Conservation (phyloP, 2,329 filamentous ascomycete species). For the Nannizziopsis arthrosporioides region DNA sequence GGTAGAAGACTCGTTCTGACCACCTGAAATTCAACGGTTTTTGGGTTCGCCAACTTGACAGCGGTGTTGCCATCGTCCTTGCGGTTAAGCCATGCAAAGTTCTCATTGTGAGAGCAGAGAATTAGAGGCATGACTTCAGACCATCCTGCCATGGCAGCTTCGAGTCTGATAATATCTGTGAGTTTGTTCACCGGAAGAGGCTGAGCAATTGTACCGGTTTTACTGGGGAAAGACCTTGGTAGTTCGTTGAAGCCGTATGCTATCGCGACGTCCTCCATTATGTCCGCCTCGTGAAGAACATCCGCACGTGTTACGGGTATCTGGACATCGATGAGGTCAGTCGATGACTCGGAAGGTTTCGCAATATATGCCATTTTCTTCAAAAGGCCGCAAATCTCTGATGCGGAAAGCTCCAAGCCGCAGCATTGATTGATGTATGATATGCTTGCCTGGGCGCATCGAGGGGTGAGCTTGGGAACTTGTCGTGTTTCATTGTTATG, state of each 20-base stretch:
- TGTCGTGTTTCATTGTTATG: constrained; percentile 77
- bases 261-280: constrained; percentile 97
- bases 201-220: constrained; percentile 73
- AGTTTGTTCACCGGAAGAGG: constrained; percentile 91
- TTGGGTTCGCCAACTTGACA: constrained; percentile 79
- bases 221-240: constrained; percentile 73
- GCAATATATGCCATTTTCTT: constrained; percentile 83
- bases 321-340: constrained; percentile 64
- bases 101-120: constrained; percentile 94
- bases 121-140: constrained; percentile 92
- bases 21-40: constrained; percentile 86
- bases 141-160: constrained; percentile 91
- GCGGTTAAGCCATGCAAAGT: constrained; percentile 89
- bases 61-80: constrained; percentile 74
- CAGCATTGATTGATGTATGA: constrained; percentile 91
- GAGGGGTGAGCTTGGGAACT: constrained; percentile 67
- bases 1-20: constrained; percentile 78
- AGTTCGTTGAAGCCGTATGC: constrained; percentile 97
- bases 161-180: constrained; percentile 74
- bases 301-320: constrained; percentile 86
- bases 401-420: constrained; percentile 62
- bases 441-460: constrained; percentile 68
- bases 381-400: constrained; percentile 66
- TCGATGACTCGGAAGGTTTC: constrained; percentile 56
- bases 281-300: constrained; percentile 89